Evolutionary conservation across 116 monocot species (phyloP).

Genomic region (Papilionanthe hybrid): DNA sequence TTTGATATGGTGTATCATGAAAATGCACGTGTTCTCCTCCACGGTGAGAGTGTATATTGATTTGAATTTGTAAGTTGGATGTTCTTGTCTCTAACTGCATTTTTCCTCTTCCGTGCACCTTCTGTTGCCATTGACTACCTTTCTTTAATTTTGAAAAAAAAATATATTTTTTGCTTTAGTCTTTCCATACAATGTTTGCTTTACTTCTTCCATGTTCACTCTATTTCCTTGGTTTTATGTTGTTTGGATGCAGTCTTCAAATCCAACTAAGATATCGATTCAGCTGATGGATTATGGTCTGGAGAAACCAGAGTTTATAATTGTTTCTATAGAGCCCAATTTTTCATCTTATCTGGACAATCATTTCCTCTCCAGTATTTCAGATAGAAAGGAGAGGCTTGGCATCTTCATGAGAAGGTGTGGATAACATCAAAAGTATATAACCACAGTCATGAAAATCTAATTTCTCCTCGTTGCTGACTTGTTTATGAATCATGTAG

Average conservation of each 20-base stretch:
- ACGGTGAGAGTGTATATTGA: conserved; percentile 70
- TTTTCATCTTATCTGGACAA: conserved; percentile 55
- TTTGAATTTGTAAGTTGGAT: conserved; percentile 66
- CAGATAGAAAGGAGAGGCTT: conserved; percentile 30
- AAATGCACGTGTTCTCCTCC: conserved; percentile 72
- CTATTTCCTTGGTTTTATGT: not conserved
- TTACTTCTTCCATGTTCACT: not conserved
- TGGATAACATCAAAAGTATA: too few species aligned
- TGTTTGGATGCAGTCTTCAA: conserved; percentile 28
- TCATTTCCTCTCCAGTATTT: conserved; percentile 48
- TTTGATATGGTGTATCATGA: conserved; percentile 75
- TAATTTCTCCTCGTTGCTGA: not conserved
- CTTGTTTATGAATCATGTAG: conserved; percentile 21
- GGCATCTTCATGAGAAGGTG: conserved; percentile 62
- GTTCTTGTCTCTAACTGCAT: not conserved
- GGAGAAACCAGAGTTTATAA: conserved; percentile 58
- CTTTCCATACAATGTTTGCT: too few species aligned
- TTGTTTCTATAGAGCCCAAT: conserved; percentile 61
- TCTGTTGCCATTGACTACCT: too few species aligned
- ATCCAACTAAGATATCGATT: conserved; percentile 46
- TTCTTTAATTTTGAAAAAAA: too few species aligned
- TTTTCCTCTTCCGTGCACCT: too few species aligned
- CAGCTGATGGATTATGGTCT: conserved; percentile 69
- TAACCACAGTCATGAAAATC: conserved; percentile 1
- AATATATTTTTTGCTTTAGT: too few species aligned